Percentiles rank a stretch among this genome's conserved stretches.
These are phyloP conservation scores for Alisma plantagoaquatica DNA, from an alignment of 106 monocot genomes.

Conservation along the genomic window DNA sequence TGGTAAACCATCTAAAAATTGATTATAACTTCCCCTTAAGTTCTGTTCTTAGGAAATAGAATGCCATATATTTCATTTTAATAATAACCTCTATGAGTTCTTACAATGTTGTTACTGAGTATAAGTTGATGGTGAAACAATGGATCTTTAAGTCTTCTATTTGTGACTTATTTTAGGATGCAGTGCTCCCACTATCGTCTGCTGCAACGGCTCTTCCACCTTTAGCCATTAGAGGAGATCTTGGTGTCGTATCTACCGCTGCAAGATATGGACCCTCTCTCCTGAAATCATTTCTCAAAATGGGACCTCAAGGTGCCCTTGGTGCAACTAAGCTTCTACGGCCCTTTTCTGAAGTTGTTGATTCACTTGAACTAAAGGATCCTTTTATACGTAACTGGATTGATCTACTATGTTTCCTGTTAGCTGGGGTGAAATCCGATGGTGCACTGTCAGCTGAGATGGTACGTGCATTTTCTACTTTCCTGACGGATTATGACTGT, in stretches of 20 bases:
- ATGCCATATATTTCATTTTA: too few species aligned
- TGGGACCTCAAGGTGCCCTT: constrained; percentile 85
- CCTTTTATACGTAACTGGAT: constrained; percentile 90
- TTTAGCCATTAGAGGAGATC: constrained; percentile 82
- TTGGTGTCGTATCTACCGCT: constrained; percentile 78
- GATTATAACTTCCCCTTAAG: too few species aligned
- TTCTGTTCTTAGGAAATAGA: too few species aligned
- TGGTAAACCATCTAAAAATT: too few species aligned
- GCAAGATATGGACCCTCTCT: constrained; percentile 84
- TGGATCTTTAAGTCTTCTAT: too few species aligned
- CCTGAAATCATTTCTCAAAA: constrained; percentile 71
- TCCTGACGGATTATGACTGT: background rate
- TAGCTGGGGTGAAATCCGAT: constrained; percentile 81
- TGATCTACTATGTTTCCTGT: constrained; percentile 79
- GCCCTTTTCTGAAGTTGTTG: constrained; percentile 82
- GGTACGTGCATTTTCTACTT: constrained; percentile 24
- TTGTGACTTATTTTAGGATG: constrained; percentile 54
- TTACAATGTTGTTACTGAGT: too few species aligned
- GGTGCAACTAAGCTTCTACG: constrained; percentile 88
- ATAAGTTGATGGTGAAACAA: too few species aligned
- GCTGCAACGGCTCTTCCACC: constrained; percentile 93
- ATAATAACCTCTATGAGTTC: too few species aligned
- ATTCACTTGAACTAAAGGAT: constrained; percentile 78
- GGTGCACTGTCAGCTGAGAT: constrained; percentile 86
- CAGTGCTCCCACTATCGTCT: constrained; percentile 68